Evolutionary conservation across 495 filamentous ascomycete species (phyloP), one percentile per base, ranked within the genome.

Genomic region (Neurospora sp.): DNA sequence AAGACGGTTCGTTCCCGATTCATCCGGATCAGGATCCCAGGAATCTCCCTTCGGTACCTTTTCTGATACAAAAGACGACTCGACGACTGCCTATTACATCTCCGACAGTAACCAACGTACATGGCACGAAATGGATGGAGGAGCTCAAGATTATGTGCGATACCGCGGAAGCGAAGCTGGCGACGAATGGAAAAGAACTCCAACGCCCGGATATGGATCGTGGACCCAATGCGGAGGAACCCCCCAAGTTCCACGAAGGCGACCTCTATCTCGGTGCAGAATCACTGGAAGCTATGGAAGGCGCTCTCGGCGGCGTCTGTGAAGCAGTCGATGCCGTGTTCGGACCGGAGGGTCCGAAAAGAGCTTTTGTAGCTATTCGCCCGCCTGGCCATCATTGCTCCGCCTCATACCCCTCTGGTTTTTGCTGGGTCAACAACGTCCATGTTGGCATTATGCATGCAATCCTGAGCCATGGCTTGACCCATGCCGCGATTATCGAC

Each of bases 341-440:
- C 76, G 78, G 72, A 12, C 81, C 85, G 5, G 83, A 84, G 9
- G 86, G 88, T 14, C 86, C 89, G 6, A 88, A 87, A 70, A 90
- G 91, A 44, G 92, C 93, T 3, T 99, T 95, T 82, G 93, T 96
- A 75, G 83, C 82, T 37, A 89, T 95, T 73, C 88, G 94, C 18
- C 94, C 94, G 37, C 94, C 94, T 1, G 96, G 96, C 9, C 96
- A 99, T 76, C 96, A 99, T 79, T 99, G 96, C 81, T 96, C 94
- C 5, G 89, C 93, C 4, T 87, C 89, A 45, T 88, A 90, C 72
- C 96, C 96, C 0, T 97, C 94, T 1, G 96, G 96, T 2, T 99
- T 99, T 80, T 99, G 96, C 82, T 99, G 96, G 96, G 81, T 99
- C 71, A 99, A 99, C 81, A 99, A 99, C 79, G 93, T 98, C 8